Conservation (phyloP, 257 asterid genomes). For the Linaria vulgaris region DNA sequence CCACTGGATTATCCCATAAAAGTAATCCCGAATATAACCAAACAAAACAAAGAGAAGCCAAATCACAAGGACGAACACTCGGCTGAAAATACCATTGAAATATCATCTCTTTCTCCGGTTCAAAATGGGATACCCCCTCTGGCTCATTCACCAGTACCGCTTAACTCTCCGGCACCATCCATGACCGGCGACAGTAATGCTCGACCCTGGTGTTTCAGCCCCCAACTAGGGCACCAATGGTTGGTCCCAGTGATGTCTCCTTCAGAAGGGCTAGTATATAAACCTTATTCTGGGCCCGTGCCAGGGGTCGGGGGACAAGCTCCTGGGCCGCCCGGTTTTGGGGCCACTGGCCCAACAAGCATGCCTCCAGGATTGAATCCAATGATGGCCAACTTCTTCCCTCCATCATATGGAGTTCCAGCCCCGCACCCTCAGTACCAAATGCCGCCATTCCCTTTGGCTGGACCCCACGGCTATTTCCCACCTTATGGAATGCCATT, state of each 20-base stretch:
- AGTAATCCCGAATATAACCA: conserved; percentile 37
- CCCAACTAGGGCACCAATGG: conserved; percentile 75
- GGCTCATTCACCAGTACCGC: conserved; percentile 25
- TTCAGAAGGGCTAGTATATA: conserved; percentile 84
- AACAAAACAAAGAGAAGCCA: conserved; percentile 40
- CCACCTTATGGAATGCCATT: conserved; percentile 52
- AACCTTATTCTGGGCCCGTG: conserved; percentile 71
- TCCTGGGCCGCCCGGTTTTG: conserved; percentile 36
- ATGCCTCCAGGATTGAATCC: conserved; percentile 40
- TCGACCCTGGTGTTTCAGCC: conserved; percentile 43
- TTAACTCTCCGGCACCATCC: conserved; percentile 33
- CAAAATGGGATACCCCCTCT: conserved; percentile 41
- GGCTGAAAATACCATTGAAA: conserved; percentile 58
- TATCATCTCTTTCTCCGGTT: conserved; percentile 38
- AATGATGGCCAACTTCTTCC: conserved; percentile 35
- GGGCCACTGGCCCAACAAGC: conserved; percentile 26
- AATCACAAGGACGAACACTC: conserved; percentile 53
- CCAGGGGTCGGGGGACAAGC: too few relatives aligned
- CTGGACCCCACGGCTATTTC: conserved; percentile 50
- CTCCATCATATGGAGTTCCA: conserved; percentile 47
- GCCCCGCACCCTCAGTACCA: conserved; percentile 45
- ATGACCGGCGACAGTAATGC: conserved; percentile 31
- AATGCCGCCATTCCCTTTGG: conserved; percentile 30
- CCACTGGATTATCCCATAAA: conserved; percentile 40
- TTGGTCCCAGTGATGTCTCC: conserved; percentile 89